Percentiles rank a stretch among this genome's conserved stretches.
phyloP scores from a whole-genome alignment of 192 early-diverging fungal genomes.

The Entophlyctis luteolus region DNA sequence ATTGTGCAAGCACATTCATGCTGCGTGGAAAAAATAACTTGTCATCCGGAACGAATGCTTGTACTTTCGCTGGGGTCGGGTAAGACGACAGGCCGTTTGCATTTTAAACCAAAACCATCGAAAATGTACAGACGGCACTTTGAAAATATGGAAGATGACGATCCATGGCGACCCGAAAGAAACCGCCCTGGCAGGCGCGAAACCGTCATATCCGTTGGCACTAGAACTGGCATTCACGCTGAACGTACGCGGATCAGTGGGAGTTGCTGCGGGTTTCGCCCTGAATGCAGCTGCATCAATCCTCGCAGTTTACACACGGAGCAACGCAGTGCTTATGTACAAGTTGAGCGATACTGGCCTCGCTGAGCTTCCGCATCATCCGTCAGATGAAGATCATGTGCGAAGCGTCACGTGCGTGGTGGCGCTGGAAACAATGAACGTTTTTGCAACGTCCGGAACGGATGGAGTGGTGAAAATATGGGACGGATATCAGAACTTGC shows the following conservation, averaged over 20 bases:
- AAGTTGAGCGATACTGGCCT: background rate
- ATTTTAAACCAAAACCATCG: background rate
- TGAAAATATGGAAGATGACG: conserved; percentile 39
- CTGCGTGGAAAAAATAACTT: conserved; percentile 26
- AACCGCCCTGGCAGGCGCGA: background rate
- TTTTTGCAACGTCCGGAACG: conserved; percentile 39
- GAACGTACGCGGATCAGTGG: no score
- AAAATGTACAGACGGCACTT: conserved; percentile 22
- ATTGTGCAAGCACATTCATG: conserved; percentile 38
- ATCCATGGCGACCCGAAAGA: background rate
- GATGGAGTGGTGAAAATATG: conserved; percentile 54
- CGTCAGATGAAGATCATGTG: conserved; percentile 48
- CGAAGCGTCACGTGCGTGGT: conserved; percentile 30
- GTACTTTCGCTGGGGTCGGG: conserved; percentile 35
- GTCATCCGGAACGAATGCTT: conserved; percentile 11
- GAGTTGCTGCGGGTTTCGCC: background rate
- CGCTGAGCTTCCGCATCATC: conserved; percentile 26
- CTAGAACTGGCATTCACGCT: no score
- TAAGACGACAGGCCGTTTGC: conserved; percentile 5
- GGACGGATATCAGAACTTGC: conserved; percentile 37
- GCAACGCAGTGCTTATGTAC: conserved; percentile 6
- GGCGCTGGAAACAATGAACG: conserved; percentile 6
- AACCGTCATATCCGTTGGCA: no score
- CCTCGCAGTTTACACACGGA: background rate
- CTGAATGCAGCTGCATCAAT: background rate